phyloP scores from a whole-genome alignment of 768 basidiomycete genomes.

The Boletus rubroflammeus region DNA sequence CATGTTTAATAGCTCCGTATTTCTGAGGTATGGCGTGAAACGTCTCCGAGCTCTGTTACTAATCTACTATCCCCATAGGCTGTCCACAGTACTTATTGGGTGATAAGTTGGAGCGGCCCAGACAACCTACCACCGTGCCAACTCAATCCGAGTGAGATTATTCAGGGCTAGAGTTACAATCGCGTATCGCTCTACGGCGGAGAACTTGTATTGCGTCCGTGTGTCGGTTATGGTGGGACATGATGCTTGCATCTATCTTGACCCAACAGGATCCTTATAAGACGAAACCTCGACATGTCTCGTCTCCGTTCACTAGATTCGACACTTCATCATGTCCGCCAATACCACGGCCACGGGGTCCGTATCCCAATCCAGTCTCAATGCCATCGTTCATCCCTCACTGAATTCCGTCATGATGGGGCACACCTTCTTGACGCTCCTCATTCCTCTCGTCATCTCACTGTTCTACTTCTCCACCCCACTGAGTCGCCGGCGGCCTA shows the following conservation, averaged over 20 bases:
- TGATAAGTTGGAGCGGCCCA: neutral
- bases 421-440: constrained; percentile 19
- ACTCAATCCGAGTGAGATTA: neutral
- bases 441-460: constrained; percentile 18
- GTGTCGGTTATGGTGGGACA: neutral
- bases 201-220: neutral
- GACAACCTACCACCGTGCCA: neutral
- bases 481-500: constrained; percentile 13
- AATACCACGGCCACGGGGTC: neutral
- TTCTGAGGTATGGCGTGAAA: neutral
- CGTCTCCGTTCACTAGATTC: neutral
- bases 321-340: constrained; percentile 3
- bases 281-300: neutral
- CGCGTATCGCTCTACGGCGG: neutral
- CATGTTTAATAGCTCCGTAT: too few relatives aligned
- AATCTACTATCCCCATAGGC: neutral
- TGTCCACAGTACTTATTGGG: neutral
- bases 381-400: constrained; percentile 1
- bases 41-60: neutral
- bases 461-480: constrained; percentile 23
- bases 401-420: constrained; percentile 22
- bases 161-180: neutral
- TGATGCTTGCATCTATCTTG: neutral
- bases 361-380: neutral
- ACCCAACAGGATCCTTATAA: neutral